These are phyloP conservation scores for Saccharomyces kudriavzevii DNA, from an alignment of 805 yeast genomes.

Conservation along the genomic window DNA sequence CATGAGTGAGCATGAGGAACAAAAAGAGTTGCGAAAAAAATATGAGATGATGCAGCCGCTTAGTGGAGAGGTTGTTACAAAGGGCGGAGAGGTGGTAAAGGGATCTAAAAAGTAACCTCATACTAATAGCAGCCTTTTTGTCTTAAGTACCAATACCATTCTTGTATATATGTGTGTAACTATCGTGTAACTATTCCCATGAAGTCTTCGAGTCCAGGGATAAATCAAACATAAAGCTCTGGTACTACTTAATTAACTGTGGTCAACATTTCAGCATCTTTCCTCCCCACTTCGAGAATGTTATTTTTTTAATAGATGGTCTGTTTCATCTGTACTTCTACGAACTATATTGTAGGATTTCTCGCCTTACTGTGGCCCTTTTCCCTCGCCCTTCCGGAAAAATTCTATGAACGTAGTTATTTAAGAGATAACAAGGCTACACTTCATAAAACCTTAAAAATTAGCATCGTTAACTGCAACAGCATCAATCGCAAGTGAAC, in stretches of 20 bases:
- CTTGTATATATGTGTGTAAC: not conserved
- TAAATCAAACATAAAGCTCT: not conserved
- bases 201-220: not conserved
- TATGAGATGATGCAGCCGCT: conserved; percentile 58
- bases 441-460: not conserved
- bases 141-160: not conserved
- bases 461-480: not conserved
- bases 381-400: not conserved
- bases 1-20: conserved; percentile 57
- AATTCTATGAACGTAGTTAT: not conserved
- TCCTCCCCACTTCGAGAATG: not conserved
- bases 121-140: too few species aligned
- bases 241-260: not conserved
- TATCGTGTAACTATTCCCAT: not conserved
- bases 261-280: not conserved
- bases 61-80: conserved; percentile 41
- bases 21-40: conserved; percentile 49
- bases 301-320: not conserved
- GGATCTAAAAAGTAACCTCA: not conserved
- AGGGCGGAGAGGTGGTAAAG: conserved; percentile 29
- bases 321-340: not conserved
- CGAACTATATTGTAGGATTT: not conserved
- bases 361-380: not conserved
- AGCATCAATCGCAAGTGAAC: not conserved
- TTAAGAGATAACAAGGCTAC: not conserved